Conservation (phyloP, 1,284 basidiomycete genomes). For the Cryptococcus maquisensis region DNA sequence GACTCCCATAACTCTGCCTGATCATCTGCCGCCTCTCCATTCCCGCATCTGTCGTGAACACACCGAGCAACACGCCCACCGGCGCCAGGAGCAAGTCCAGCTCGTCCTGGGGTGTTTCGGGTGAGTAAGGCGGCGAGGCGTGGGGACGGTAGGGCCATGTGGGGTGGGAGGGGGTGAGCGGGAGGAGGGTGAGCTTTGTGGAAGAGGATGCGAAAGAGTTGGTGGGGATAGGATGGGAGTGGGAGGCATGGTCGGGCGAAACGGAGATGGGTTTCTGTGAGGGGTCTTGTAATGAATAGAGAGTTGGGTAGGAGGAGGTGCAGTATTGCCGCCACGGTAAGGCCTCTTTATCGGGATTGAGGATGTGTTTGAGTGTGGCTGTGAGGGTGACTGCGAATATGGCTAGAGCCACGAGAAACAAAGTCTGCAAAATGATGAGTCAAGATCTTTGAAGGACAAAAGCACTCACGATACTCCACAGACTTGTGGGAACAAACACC, state of each 20-base stretch:
- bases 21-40: slow-evolving; percentile 84
- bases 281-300: slow-evolving; percentile 38
- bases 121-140: slow-evolving; percentile 18
- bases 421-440: slow-evolving; percentile 9
- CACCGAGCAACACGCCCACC: slow-evolving; percentile 81
- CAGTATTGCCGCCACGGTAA: slow-evolving; percentile 93
- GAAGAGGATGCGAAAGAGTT: slow-evolving; percentile 14
- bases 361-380: slow-evolving; percentile 78
- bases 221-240: slow-evolving; percentile 3
- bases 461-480: slow-evolving; percentile 26
- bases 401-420: slow-evolving; percentile 65
- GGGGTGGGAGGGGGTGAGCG: slow-evolving; percentile 41
- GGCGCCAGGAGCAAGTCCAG: slow-evolving; percentile 70
- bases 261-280: slow-evolving; percentile 5
- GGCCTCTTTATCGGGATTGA: slow-evolving; percentile 93
- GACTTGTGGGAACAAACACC: slow-evolving; percentile 23
- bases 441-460: background rate
- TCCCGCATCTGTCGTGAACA: slow-evolving; percentile 84
- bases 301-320: slow-evolving; percentile 54
- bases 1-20: slow-evolving; percentile 82
- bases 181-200: slow-evolving; percentile 20
- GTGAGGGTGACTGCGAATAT: slow-evolving; percentile 56
- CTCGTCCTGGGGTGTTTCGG: slow-evolving; percentile 17
- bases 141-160: slow-evolving; percentile 39
- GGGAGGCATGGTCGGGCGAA: slow-evolving; percentile 3